A percentile compares a stretch with the other conserved stretches of the same genome.
Evolutionary conservation across 2,329 filamentous ascomycete species (phyloP).

Genomic region (Aaosphaeria pasadenensis): DNA sequence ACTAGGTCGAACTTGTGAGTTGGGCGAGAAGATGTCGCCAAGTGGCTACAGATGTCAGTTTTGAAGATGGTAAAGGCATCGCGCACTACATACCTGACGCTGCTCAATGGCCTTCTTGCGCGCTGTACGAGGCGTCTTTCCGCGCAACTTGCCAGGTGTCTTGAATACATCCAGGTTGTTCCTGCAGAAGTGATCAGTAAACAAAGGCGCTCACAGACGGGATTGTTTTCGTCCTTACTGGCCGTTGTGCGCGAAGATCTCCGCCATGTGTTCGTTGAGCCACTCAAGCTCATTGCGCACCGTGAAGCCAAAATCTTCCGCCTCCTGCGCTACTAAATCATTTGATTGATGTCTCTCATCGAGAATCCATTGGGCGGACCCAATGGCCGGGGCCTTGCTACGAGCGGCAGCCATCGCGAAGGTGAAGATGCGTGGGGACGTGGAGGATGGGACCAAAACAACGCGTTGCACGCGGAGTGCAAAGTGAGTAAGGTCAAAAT

Average conservation of each 20-base stretch:
- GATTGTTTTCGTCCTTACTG: slow-evolving; percentile 60
- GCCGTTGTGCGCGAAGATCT: slow-evolving; percentile 83
- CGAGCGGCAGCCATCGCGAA: slow-evolving; percentile 28
- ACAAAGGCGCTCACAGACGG: slow-evolving; percentile 1
- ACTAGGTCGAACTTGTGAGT: slow-evolving; percentile 45
- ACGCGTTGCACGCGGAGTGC: slow-evolving; percentile 19
- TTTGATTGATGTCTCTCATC: slow-evolving; percentile 78
- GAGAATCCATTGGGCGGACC: slow-evolving; percentile 79
- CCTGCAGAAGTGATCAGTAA: slow-evolving; percentile 49
- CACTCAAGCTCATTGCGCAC: slow-evolving; percentile 94
- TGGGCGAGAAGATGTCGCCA: slow-evolving; percentile 47
- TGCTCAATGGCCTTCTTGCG: slow-evolving; percentile 59
- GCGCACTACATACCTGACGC: slow-evolving; percentile 59
- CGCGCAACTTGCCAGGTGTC: slow-evolving; percentile 78
- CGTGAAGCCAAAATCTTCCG: slow-evolving; percentile 90
- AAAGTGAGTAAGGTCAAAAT: background rate
- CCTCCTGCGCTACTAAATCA: slow-evolving; percentile 74
- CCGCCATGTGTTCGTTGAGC: slow-evolving; percentile 97
- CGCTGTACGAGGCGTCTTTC: slow-evolving; percentile 72
- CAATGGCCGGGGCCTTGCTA: slow-evolving; percentile 56
- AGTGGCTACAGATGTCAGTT: slow-evolving; percentile 40
- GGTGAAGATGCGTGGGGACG: slow-evolving; percentile 1
- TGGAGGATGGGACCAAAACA: slow-evolving; percentile 7
- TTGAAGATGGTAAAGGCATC: background rate
- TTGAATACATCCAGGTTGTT: slow-evolving; percentile 96